Conservation (phyloP, 805 yeast species). For the Lachancea nothofagi region DNA sequence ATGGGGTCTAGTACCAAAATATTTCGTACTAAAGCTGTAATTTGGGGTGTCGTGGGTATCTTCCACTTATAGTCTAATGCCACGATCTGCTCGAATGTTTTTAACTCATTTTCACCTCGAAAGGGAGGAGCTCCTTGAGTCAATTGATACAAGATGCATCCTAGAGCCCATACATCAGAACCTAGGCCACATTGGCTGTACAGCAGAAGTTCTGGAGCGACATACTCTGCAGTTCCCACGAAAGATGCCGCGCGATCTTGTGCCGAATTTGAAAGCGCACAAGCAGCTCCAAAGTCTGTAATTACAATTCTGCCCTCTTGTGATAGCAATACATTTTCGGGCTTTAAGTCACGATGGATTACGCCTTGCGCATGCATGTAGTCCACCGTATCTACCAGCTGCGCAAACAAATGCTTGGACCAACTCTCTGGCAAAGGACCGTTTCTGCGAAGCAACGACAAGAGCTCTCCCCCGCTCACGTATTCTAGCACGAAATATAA, state of each 20-base stretch:
- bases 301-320: conserved; percentile 83
- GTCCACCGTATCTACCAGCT: conserved; percentile 82
- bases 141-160: conserved; percentile 81
- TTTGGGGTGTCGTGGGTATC: conserved; percentile 52
- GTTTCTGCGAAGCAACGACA: conserved; percentile 67
- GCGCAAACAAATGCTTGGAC: conserved; percentile 74
- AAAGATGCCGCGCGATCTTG: conserved; percentile 57
- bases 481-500: conserved; percentile 88
- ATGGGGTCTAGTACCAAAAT: conserved; percentile 69
- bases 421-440: conserved; percentile 76
- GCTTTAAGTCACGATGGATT: conserved; percentile 90
- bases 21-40: conserved; percentile 61
- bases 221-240: conserved; percentile 97
- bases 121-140: conserved; percentile 84
- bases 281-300: conserved; percentile 97
- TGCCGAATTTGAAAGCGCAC: conserved; percentile 36
- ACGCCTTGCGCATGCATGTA: conserved; percentile 88
- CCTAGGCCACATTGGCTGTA: conserved; percentile 77
- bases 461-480: conserved; percentile 92
- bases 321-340: conserved; percentile 84
- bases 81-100: conserved; percentile 85
- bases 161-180: conserved; percentile 91
- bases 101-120: conserved; percentile 77
- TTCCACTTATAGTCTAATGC: conserved; percentile 65
- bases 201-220: conserved; percentile 82